Evolutionary conservation across 768 basidiomycete species (phyloP), one percentile per base, ranked within the genome.

Genomic region (Boletus pseudopeckii): DNA sequence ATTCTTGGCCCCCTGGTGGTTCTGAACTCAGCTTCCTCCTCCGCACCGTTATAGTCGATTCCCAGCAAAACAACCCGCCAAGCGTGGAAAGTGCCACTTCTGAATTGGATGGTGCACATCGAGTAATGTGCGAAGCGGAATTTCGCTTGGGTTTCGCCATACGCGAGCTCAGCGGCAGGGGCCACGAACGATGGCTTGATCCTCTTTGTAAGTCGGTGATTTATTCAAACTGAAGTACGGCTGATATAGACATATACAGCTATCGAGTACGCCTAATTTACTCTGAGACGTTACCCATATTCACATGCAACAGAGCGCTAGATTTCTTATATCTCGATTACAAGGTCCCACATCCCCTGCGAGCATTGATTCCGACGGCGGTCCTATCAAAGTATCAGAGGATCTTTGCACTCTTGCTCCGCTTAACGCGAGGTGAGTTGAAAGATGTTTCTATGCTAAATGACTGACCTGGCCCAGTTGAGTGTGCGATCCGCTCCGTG

Each of bases 241-340:
- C 51, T 68, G 32, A 66, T 18, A 7, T 14, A 32, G 10, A 34
- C 10, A 5, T 40, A 48, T 42, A 38, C 47, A 67, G 65, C 57
- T 18, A 67, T 67, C 20, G 65, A 67, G 65, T 53, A 36, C 28
- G 50, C 56, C 26, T 13, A 18, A 45, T 57, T 28, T 18, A 56
- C 44, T 44, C 46, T 45, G 41, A 50, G 17, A 18, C 2, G 4
- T 26, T 32, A 1, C 42, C 14, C 26, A 17, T 50, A n/a, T 24
- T 59, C 33, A 65, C 43, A 28, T 57, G 17, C 42, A 45, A 6
- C 58, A 91, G 90, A 67, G 92, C 93, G 7, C 68, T 96, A 40
- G 93, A 95, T 67, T 96, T 95, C 65, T 72, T 96, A 14, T 91
- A 90, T 64, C 84, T 96, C 75, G 84, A 92, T 58, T 96, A 96